phyloP scores from a whole-genome alignment of 2,329 filamentous ascomycete species.

The Pseudogymnoascus sp. region DNA sequence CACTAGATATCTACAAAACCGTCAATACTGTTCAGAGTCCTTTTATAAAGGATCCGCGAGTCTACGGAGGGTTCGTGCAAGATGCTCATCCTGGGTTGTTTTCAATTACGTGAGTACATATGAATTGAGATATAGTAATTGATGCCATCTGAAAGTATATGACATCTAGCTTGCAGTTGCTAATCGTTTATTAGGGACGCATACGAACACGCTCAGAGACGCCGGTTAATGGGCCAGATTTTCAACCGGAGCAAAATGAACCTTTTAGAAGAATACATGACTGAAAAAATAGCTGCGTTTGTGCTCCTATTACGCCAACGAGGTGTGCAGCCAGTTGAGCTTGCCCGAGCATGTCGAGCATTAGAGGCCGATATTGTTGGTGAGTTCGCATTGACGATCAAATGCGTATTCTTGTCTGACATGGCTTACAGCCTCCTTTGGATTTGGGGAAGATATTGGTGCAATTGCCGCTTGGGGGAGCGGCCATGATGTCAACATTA shows the following conservation, averaged over 20 bases:
- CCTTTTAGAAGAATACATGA: constrained; percentile 25
- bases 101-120: constrained; percentile 14
- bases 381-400: not conserved
- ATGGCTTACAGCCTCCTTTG: constrained; percentile 25
- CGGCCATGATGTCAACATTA: constrained; percentile 22
- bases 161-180: not conserved
- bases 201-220: constrained; percentile 26
- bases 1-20: constrained; percentile 16
- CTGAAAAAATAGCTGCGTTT: constrained; percentile 22
- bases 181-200: constrained; percentile 20
- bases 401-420: not conserved
- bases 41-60: constrained; percentile 15
- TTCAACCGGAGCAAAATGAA: constrained; percentile 28
- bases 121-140: not conserved
- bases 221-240: constrained; percentile 28
- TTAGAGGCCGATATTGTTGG: constrained; percentile 14
- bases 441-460: constrained; percentile 24
- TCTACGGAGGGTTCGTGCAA: constrained; percentile 16
- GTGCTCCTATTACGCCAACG: not conserved
- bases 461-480: constrained; percentile 25
- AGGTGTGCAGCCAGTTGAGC: not conserved
- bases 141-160: not conserved
- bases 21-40: constrained; percentile 1
- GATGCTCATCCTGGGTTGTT: constrained; percentile 15
- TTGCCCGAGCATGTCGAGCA: constrained; percentile 12